Conservation (phyloP, 305 asterid genomes). For the Striga hermonthica region DNA sequence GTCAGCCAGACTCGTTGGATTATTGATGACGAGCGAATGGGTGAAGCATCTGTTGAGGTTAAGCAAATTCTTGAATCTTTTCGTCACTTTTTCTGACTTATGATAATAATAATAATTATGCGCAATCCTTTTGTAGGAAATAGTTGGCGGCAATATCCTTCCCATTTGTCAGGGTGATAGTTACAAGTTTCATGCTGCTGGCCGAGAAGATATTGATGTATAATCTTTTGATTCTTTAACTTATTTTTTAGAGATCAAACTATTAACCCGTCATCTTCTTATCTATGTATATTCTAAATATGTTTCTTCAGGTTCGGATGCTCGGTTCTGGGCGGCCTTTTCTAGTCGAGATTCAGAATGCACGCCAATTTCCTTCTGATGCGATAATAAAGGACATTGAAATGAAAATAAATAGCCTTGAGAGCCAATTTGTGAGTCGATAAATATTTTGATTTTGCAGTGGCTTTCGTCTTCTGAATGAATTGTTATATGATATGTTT, state of each 20-base stretch:
- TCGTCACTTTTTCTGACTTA: slow-evolving; percentile 24
- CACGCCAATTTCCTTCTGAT: slow-evolving; percentile 67
- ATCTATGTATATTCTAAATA: neutral
- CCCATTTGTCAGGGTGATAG: slow-evolving; percentile 76
- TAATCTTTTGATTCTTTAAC: neutral
- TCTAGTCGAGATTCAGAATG: slow-evolving; percentile 82
- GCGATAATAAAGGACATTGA: slow-evolving; percentile 66
- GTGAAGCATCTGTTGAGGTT: slow-evolving; percentile 96
- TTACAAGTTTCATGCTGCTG: slow-evolving; percentile 96
- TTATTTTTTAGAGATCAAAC: neutral
- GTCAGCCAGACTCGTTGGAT: slow-evolving; percentile 96
- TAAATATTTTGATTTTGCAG: slow-evolving; percentile 22
- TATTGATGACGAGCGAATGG: slow-evolving; percentile 93
- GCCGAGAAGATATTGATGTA: slow-evolving; percentile 98
- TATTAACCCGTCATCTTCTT: no score
- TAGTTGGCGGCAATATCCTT: slow-evolving; percentile 74
- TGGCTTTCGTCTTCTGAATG: slow-evolving; percentile 25
- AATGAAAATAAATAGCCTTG: slow-evolving; percentile 40
- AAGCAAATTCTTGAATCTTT: slow-evolving; percentile 22
- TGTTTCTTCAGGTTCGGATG: slow-evolving; percentile 74
- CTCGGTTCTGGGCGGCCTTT: slow-evolving; percentile 93
- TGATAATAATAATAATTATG: slow-evolving; percentile 24
- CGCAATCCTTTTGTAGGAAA: slow-evolving; percentile 55
- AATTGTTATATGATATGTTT: slow-evolving; percentile 27
- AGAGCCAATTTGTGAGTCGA: slow-evolving; percentile 58